A percentile compares a stretch with the other conserved stretches of the same genome.
Conservation (phyloP, 1,284 basidiomycete species). For the Dichomitus squalens region DNA sequence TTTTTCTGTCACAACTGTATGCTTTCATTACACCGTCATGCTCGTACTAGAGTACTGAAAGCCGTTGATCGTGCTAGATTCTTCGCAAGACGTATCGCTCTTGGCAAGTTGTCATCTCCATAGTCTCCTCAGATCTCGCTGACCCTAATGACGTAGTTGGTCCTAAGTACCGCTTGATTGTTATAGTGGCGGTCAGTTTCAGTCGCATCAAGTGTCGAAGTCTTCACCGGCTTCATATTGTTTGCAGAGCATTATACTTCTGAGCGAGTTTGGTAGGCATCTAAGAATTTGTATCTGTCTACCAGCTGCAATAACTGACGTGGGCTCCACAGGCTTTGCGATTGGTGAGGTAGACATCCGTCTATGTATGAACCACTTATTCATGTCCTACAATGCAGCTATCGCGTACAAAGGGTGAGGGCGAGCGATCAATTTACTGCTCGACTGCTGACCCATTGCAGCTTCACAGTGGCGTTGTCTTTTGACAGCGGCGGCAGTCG, state of each 20-base stretch:
- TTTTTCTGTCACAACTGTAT: neutral
- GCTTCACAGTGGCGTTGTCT: neutral
- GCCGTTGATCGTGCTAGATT: neutral
- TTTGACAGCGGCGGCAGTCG: neutral
- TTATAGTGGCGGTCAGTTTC: neutral
- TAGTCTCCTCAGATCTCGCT: neutral
- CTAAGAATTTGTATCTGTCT: neutral
- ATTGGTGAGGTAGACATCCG: neutral
- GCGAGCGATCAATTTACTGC: too few relatives aligned
- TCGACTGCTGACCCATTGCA: neutral
- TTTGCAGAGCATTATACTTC: neutral
- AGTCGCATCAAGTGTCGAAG: neutral
- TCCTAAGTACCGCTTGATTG: neutral
- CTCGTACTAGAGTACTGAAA: neutral
- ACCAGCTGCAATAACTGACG: neutral
- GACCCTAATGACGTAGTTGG: neutral
- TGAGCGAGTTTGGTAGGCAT: neutral
- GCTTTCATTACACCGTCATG: neutral
- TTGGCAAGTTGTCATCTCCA: neutral
- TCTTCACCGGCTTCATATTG: neutral
- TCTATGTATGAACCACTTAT: too few relatives aligned
- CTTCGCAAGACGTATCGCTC: neutral
- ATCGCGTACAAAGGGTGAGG: neutral
- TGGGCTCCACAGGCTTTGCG: neutral
- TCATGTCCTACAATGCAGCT: too few relatives aligned